Evolutionary conservation across 1,139 yeast species (phyloP).

Genomic region (Scheffersomyces segobiensis): DNA sequence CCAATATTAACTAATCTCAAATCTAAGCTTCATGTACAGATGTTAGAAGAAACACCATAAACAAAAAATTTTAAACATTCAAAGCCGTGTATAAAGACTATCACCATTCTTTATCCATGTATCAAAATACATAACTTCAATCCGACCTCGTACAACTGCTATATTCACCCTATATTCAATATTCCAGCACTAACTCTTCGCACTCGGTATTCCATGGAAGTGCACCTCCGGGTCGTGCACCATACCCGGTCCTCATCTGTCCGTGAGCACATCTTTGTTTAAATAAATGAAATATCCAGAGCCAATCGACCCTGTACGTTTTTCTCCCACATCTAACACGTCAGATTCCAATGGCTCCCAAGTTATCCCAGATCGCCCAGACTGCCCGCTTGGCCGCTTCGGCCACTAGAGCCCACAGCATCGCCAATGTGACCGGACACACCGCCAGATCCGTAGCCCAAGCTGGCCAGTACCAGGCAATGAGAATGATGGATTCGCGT

Average conservation of each 20-base stretch:
- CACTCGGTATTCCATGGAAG: not conserved
- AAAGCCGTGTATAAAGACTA: too few relatives aligned
- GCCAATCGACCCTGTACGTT: slow-evolving; percentile 2
- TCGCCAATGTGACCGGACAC: slow-evolving; percentile 5
- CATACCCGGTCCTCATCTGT: slow-evolving; percentile 17
- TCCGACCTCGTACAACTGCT: not conserved
- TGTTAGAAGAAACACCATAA: not conserved
- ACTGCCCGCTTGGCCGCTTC: slow-evolving; percentile 51
- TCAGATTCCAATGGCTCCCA: slow-evolving; percentile 23
- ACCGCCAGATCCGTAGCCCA: slow-evolving; percentile 23
- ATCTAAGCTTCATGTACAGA: too few relatives aligned
- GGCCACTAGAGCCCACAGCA: slow-evolving; percentile 24
- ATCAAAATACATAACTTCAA: not conserved
- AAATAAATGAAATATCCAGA: slow-evolving; percentile 1
- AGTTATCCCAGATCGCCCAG: slow-evolving; percentile 44
- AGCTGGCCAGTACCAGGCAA: slow-evolving; percentile 37
- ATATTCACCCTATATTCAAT: not conserved
- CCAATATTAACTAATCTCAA: too few relatives aligned
- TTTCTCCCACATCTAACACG: not conserved
- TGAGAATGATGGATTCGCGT: slow-evolving; percentile 40
- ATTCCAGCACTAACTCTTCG: not conserved
- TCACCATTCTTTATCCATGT: not conserved
- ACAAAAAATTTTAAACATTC: too few relatives aligned
- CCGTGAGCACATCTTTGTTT: slow-evolving; percentile 8
- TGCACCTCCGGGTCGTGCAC: slow-evolving; percentile 11